Evolutionary conservation across 768 basidiomycete genomes (phyloP).

Genomic region (Leccinum ochraceum): DNA sequence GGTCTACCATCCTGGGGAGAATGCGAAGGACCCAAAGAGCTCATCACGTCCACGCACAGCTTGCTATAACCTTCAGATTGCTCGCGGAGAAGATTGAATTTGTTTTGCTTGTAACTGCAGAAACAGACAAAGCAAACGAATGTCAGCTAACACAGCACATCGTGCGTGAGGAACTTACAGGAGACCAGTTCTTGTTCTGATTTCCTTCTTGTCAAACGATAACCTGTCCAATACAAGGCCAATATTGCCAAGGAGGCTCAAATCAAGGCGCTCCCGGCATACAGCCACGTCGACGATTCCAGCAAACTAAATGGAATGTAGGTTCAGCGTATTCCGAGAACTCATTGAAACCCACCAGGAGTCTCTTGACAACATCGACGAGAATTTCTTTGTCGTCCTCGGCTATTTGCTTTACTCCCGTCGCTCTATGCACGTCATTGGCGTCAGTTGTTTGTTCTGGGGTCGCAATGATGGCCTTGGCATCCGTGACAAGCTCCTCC

Average conservation of each 20-base stretch:
- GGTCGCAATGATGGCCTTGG: conserved; percentile 42
- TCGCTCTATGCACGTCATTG: conserved; percentile 33
- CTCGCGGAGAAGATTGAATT: conserved; percentile 96
- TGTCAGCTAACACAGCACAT: not conserved
- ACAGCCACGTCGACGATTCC: conserved; percentile 58
- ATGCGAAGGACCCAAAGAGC: conserved; percentile 75
- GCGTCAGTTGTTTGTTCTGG: conserved; percentile 25
- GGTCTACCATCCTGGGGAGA: conserved; percentile 65
- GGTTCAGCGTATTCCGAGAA: not conserved
- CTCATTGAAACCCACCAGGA: conserved; percentile 47
- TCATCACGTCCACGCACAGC: conserved; percentile 80
- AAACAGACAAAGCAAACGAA: conserved; percentile 2
- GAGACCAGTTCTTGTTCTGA: conserved; percentile 74
- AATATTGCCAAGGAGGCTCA: conserved; percentile 57
- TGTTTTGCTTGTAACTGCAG: conserved; percentile 94
- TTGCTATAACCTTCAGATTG: conserved; percentile 98
- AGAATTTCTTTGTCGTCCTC: conserved; percentile 68
- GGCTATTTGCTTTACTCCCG: conserved; percentile 49
- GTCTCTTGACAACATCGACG: conserved; percentile 54
- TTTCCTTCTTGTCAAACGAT: conserved; percentile 75
- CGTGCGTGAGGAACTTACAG: conserved; percentile 55
- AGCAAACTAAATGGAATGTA: conserved; percentile 43
- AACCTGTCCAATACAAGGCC: conserved; percentile 70
- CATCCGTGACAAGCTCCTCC: conserved; percentile 67
- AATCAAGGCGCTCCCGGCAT: conserved; percentile 77